These are phyloP conservation scores for Naganishia liquefaciens DNA, from an alignment of 1,284 basidiomycete genomes.

Conservation along the genomic window DNA sequence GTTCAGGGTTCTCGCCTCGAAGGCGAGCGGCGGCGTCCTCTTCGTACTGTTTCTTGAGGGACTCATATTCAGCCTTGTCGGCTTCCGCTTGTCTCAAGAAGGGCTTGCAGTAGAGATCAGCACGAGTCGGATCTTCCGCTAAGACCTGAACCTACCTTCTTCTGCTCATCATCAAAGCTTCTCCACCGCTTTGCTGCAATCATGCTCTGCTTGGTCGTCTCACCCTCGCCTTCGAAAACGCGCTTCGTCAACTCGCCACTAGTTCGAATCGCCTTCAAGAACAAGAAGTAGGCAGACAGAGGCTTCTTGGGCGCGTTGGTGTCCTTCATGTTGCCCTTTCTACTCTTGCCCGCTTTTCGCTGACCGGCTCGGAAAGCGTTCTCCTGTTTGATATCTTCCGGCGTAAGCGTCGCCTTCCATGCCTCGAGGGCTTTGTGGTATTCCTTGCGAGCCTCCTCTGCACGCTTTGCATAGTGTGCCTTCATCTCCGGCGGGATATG, in stretches of 20 bases:
- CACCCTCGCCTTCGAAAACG: conserved; percentile 88
- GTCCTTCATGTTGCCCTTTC: conserved; percentile 93
- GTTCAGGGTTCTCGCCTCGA: conserved; percentile 58
- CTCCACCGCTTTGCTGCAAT: conserved; percentile 90
- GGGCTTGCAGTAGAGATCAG: conserved; percentile 60
- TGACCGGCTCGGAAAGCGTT: conserved; percentile 88
- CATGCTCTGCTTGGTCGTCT: conserved; percentile 92
- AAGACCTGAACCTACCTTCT: conserved; percentile 64
- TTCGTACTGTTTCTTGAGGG: conserved; percentile 75
- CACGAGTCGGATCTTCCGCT: conserved; percentile 9
- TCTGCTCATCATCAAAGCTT: conserved; percentile 84
- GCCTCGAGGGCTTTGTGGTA: conserved; percentile 74
- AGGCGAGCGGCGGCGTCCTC: conserved; percentile 64
- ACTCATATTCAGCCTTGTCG: conserved; percentile 88
- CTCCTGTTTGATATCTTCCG: conserved; percentile 92
- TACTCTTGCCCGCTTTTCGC: conserved; percentile 87
- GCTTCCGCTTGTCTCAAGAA: conserved; percentile 86
- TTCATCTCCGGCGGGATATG: conserved; percentile 75
- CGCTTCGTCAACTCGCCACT: conserved; percentile 66
- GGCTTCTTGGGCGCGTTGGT: conserved; percentile 97
- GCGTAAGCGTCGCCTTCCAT: conserved; percentile 87
- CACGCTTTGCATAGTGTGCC: conserved; percentile 80
- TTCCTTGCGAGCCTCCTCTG: conserved; percentile 77
- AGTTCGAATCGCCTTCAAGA: conserved; percentile 82
- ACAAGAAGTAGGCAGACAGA: conserved; percentile 91